Percentiles rank a stretch among this genome's conserved stretches.
These are phyloP conservation scores for Vigna reflexopilosa DNA, from an alignment of 306 rosid genomes.

Conservation along the genomic window DNA sequence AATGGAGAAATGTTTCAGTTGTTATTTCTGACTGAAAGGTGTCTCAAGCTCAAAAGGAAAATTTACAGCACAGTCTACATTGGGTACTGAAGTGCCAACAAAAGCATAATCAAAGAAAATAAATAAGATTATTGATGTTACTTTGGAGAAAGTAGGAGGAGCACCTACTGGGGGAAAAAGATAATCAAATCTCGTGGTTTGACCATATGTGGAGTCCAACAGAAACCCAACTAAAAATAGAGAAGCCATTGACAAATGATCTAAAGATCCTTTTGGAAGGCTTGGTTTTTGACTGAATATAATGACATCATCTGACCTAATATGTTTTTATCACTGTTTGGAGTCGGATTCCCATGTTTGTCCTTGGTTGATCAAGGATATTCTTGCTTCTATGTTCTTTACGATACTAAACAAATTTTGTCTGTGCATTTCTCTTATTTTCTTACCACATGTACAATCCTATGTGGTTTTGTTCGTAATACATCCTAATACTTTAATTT, in stretches of 20 bases:
- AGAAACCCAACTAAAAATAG: neutral
- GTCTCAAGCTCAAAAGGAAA: constrained; percentile 17
- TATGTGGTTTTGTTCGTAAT: neutral
- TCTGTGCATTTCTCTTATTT: neutral
- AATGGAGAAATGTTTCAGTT: constrained; percentile 1
- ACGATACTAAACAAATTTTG: neutral
- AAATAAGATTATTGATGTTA: neutral
- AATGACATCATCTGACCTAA: neutral
- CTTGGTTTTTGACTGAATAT: neutral
- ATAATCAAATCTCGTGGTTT: constrained; percentile 5
- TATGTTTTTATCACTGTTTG: neutral
- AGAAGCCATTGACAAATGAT: neutral
- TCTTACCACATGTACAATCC: neutral
- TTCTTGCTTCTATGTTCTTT: constrained; percentile 17
- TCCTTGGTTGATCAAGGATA: neutral
- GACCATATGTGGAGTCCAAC: constrained; percentile 17
- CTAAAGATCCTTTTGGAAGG: constrained; percentile 2
- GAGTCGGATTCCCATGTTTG: constrained; percentile 3
- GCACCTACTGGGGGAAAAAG: neutral
- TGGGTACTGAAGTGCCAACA: constrained; percentile 4
- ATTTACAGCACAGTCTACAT: neutral
- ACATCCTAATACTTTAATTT: neutral
- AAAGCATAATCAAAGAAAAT: neutral
- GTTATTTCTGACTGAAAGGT: constrained; percentile 4
- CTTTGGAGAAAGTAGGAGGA: constrained; percentile 15